A percentile compares a stretch with the other conserved stretches of the same genome.
These are phyloP conservation scores for Phytophthora hybrid DNA, from an alignment of 352 stramenopile genomes.

Conservation along the genomic window DNA sequence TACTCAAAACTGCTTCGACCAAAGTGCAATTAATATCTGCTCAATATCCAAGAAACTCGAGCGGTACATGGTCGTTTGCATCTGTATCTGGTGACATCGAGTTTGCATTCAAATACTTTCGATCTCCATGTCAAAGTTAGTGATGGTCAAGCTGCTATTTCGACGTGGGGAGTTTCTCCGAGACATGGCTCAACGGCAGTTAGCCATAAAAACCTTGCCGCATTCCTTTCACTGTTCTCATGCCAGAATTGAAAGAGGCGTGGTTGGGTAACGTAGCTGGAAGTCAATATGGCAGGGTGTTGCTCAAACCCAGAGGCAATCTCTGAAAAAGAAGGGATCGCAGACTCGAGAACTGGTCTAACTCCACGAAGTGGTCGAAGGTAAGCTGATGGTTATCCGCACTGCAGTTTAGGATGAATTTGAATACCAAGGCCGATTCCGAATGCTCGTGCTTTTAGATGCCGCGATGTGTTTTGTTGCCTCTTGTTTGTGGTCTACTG, in stretches of 20 bases:
- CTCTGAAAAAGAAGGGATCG: constrained; percentile 21
- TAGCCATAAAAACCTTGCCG: not conserved
- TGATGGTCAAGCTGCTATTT: constrained; percentile 24
- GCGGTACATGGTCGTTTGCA: constrained; percentile 63
- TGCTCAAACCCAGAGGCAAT: constrained; percentile 28
- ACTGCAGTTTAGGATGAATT: not conserved
- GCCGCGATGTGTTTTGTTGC: constrained; percentile 83
- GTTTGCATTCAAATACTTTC: not conserved
- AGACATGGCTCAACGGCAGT: constrained; percentile 13
- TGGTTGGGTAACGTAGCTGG: not conserved
- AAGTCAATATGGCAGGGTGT: constrained; percentile 29
- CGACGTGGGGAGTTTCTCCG: constrained; percentile 29
- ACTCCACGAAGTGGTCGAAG: constrained; percentile 38
- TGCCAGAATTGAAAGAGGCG: constrained; percentile 5
- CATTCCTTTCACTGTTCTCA: not conserved
- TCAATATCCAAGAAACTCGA: constrained; percentile 82
- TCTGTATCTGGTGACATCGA: constrained; percentile 31
- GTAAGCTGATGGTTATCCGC: constrained; percentile 17
- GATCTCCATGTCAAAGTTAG: constrained; percentile 3
- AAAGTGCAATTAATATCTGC: too few relatives aligned
- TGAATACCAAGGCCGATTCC: not conserved
- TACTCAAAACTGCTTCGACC: too few relatives aligned
- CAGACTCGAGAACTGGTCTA: constrained; percentile 28
- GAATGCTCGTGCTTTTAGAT: constrained; percentile 42
- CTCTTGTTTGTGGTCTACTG: constrained; percentile 88